Base-by-base conservation (phyloP, 176 grass and related monocot species). In the Eleusine indica region DNA sequence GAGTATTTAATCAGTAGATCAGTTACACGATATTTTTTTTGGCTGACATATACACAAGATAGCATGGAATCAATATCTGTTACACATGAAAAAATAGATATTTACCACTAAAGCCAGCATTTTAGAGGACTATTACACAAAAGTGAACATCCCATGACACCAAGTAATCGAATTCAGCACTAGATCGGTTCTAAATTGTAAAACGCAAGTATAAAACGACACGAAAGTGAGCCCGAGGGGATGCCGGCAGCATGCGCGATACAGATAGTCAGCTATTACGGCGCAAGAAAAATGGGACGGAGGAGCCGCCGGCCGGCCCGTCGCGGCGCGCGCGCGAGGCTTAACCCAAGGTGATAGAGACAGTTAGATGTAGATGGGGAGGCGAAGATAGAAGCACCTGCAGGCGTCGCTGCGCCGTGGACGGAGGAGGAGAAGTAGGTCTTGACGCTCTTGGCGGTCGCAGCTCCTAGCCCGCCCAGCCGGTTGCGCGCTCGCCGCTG, bases 401-500 rank as follows among this genome's bases (percentile, higher is more conserved):
- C 65, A 41, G 48, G 35, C 19, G 32, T 3, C 3, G 65, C 7
- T 3, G 10, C 44, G 64, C 61, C 42, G 43, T 65, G 4, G 42
- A 4, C 16, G 28, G 25, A 49, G 15, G 25, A 48, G 4, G 51
- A 2, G 4, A 2, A 68, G 35, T 8, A 21, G 29, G 30, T 7
- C 44, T 1, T 29, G 66, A 41, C 69, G 35, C 65, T 66, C 64
- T 54, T 32, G 47, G 48, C 48, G 19, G 65, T 69, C 2, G 63
- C 51, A 15, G 3, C 15, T 14, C 15, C 51, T 17, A 51, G 48
- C 13, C 48, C 48, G 48, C 12, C 48, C 48, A 13, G 49, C 49
- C 14, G 49, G 49, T 14, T 3, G 64, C 78, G 19, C 65, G 65
- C 66, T 21, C 3, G 78, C 78, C 78, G 78, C 66, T 56, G 78